Percentiles rank a stretch among this genome's conserved stretches.
Conservation (phyloP, 225 moss, liverwort and hornwort species). For the Polytrichum formosum region DNA sequence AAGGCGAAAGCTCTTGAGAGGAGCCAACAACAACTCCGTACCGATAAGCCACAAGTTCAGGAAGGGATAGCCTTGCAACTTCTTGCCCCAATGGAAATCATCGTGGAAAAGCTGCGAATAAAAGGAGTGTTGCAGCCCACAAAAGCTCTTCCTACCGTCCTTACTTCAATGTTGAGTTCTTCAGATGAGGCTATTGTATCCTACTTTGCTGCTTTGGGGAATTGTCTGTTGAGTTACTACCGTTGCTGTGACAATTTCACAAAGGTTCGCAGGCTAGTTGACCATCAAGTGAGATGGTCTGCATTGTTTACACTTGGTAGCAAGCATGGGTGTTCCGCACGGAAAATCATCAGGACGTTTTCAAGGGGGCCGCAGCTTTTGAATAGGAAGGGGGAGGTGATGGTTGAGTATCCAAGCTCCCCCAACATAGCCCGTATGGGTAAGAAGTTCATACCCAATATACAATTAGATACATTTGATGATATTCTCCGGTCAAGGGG, state of each 20-base stretch:
- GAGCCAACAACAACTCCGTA: not conserved
- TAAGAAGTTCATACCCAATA: conserved; percentile 44
- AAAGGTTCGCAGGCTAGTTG: conserved; percentile 59
- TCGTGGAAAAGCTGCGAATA: conserved; percentile 36
- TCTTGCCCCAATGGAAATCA: conserved; percentile 53
- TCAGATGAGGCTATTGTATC: conserved; percentile 61
- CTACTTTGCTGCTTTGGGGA: conserved; percentile 46
- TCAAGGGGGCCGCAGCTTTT: conserved; percentile 37
- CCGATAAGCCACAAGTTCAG: not conserved
- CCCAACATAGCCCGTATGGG: conserved; percentile 40
- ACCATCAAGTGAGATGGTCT: conserved; percentile 66
- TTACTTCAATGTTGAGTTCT: conserved; percentile 33
- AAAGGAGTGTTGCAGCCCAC: conserved; percentile 55
- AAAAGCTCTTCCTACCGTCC: conserved; percentile 47
- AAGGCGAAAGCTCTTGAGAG: conserved; percentile 29
- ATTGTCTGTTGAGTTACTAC: conserved; percentile 51
- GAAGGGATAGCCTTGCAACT: conserved; percentile 34
- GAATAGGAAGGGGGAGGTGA: conserved; percentile 28
- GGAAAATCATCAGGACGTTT: conserved; percentile 38
- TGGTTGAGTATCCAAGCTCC: conserved; percentile 57
- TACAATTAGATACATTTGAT: conserved; percentile 32
- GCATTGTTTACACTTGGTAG: conserved; percentile 59
- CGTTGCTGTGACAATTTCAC: conserved; percentile 61
- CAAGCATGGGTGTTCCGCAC: conserved; percentile 53
- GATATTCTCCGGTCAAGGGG: conserved; percentile 43